Evolutionary conservation across 208 protist genomes (phyloP).

Genomic region (Crithidia thermophila): DNA sequence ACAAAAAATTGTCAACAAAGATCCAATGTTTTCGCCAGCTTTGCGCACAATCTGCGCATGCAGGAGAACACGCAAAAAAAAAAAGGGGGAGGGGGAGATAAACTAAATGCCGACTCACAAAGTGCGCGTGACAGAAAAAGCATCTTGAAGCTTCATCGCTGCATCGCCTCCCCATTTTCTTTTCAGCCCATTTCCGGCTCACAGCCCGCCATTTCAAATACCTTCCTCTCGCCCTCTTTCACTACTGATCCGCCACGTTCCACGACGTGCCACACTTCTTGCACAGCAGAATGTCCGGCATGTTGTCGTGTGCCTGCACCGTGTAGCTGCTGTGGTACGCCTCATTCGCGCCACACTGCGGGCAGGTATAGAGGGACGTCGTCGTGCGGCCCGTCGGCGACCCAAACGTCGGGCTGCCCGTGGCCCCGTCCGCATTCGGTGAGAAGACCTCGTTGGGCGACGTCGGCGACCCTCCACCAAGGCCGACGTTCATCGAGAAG

Average conservation of each 20-base stretch:
- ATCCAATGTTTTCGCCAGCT: no score
- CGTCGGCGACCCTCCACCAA: conserved; percentile 19
- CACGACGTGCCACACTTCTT: conserved; percentile 67
- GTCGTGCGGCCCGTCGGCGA: conserved; percentile 40
- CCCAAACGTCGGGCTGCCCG: conserved; percentile 30
- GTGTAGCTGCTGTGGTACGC: conserved; percentile 69
- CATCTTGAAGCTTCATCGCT: no score
- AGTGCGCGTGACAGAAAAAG: no score
- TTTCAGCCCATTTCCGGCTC: no score
- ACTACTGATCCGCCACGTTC: conserved; percentile 62
- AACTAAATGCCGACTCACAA: no score
- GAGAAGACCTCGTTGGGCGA: conserved; percentile 28
- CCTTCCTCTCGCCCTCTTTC: no score
- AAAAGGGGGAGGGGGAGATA: no score
- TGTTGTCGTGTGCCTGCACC: conserved; percentile 79
- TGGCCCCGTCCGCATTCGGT: conserved; percentile 14
- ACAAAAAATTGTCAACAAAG: no score
- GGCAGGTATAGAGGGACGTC: conserved; percentile 71
- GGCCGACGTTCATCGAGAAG: background rate
- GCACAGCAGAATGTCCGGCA: conserved; percentile 67
- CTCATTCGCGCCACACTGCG: conserved; percentile 63
- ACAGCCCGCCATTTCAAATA: no score
- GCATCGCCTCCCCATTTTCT: no score
- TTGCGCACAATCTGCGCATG: no score
- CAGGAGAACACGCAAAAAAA: no score